Evolutionary conservation across 1,284 basidiomycete species (phyloP).

Genomic region (Ustilago nuda): DNA sequence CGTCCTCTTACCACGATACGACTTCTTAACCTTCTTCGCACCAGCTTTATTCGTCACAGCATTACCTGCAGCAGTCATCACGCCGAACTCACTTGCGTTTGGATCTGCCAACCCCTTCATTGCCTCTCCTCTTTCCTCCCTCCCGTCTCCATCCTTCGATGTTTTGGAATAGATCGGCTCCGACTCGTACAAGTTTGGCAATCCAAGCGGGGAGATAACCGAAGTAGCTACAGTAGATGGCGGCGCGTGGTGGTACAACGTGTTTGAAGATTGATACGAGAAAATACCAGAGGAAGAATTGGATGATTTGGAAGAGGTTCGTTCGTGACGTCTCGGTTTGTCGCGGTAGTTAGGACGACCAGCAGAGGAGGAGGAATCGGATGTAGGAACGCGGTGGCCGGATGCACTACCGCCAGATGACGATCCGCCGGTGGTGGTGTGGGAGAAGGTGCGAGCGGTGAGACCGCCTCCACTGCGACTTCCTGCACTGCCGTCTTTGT

Average conservation of each 20-base stretch:
- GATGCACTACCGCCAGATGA: slow-evolving; percentile 38
- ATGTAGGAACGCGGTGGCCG: slow-evolving; percentile 1
- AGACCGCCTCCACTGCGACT: slow-evolving; percentile 32
- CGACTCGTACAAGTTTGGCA: slow-evolving; percentile 43
- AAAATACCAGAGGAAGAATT: slow-evolving; percentile 40
- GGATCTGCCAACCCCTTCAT: slow-evolving; percentile 21
- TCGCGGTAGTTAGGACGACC: slow-evolving; percentile 47
- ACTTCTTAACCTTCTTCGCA: slow-evolving; percentile 33
- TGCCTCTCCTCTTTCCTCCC: not conserved
- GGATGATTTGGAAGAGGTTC: slow-evolving; percentile 35
- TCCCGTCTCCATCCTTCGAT: not conserved
- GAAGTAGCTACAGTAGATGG: slow-evolving; percentile 21
- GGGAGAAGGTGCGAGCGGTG: slow-evolving; percentile 5
- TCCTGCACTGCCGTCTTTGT: slow-evolving; percentile 26
- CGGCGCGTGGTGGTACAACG: slow-evolving; percentile 12
- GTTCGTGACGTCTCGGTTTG: slow-evolving; percentile 53
- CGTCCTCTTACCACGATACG: slow-evolving; percentile 34
- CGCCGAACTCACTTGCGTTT: slow-evolving; percentile 40
- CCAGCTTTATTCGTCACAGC: slow-evolving; percentile 36
- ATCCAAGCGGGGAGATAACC: slow-evolving; percentile 5
- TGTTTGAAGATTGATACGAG: slow-evolving; percentile 20
- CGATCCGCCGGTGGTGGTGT: slow-evolving; percentile 18
- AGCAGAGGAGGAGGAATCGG: slow-evolving; percentile 18
- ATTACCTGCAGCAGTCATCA: slow-evolving; percentile 31
- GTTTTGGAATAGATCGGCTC: slow-evolving; percentile 21